Evolutionary conservation across 192 early-diverging fungal genomes (phyloP), one percentile per base, ranked within the genome.

Genomic region (Umbelopsis sp.): DNA sequence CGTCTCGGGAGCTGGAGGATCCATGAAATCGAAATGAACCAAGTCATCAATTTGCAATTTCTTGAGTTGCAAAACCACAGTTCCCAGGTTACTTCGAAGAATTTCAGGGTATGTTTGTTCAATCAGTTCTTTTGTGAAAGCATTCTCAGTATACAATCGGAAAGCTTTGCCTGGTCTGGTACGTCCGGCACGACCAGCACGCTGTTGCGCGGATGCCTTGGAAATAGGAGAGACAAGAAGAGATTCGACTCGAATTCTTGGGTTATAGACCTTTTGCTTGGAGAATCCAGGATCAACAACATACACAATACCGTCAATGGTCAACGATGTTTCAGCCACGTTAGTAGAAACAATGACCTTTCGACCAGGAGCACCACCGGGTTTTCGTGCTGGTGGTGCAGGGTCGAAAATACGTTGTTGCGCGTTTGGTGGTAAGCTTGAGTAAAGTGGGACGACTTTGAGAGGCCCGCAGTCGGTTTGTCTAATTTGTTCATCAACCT

Each of bases 201-300:
- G 90, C 78, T 99, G 98, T 84, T 97, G 92, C 2, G 96, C 97
- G 8, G 92, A 94, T 1, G 98, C 97, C 67, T 93, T 93, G 68
- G 91, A 94, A 66, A 98, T 98, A 10, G 98, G 97, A 27, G 90
- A 92, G 15, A 98, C 96, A 66, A 98, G 81, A 66, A 99, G 86
- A 23, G 92, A 94, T 78, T 98, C 98, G 52, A 98, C 95, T 65
- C 96, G 88, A 66, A 97, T 93, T 66, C 97, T 91, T 35, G 98
- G 97, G 78, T 99, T 96, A 81, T 97, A 99, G 25, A 98, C 95
- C 80, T 98, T 98, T 81, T 98, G 97, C 74, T 99, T 99, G n/a
- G 96, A 90, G 73, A 99, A 98, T 10, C 97, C 98, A 49, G 95
- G 95, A 73, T 98, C 98, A 68, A 99, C 92, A 46, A 98, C 98